These are phyloP conservation scores for Rubroshorea leprosula DNA, from an alignment of 345 rosid species.

Conservation along the genomic window DNA sequence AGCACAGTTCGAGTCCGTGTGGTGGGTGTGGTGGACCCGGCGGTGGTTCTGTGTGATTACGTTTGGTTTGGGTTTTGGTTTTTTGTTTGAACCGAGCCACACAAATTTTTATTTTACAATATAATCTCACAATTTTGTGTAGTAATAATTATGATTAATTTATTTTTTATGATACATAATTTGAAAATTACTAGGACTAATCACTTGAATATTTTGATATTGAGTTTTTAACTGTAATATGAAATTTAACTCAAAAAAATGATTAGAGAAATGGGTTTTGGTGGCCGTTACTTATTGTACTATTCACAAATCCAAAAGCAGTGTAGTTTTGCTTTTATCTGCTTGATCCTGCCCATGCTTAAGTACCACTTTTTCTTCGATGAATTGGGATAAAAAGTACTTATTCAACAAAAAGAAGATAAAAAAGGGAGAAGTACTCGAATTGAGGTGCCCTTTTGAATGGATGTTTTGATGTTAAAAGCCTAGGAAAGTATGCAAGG, in stretches of 20 bases:
- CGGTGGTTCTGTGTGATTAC: constrained; percentile 4
- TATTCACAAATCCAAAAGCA: too few species aligned
- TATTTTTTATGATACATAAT: too few species aligned
- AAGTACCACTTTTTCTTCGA: neutral
- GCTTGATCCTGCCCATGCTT: too few species aligned
- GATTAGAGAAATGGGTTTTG: too few species aligned
- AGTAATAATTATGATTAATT: too few species aligned
- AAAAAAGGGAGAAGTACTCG: neutral
- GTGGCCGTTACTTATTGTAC: too few species aligned
- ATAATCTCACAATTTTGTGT: too few species aligned
- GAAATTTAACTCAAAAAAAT: too few species aligned
- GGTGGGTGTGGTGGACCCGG: constrained; percentile 8
- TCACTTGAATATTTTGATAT: too few species aligned
- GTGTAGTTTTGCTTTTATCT: too few species aligned
- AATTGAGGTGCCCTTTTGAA: neutral
- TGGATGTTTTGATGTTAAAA: neutral
- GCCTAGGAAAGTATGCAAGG: neutral
- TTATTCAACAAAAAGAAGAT: neutral
- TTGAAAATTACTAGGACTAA: too few species aligned
- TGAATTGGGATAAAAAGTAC: neutral
- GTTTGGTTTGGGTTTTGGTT: neutral
- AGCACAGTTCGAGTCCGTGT: constrained; percentile 25
- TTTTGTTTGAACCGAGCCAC: neutral
- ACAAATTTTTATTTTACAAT: neutral
- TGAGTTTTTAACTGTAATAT: too few species aligned